Conservation (phyloP, 495 filamentous ascomycete species). For the Penicillium samsonianum region DNA sequence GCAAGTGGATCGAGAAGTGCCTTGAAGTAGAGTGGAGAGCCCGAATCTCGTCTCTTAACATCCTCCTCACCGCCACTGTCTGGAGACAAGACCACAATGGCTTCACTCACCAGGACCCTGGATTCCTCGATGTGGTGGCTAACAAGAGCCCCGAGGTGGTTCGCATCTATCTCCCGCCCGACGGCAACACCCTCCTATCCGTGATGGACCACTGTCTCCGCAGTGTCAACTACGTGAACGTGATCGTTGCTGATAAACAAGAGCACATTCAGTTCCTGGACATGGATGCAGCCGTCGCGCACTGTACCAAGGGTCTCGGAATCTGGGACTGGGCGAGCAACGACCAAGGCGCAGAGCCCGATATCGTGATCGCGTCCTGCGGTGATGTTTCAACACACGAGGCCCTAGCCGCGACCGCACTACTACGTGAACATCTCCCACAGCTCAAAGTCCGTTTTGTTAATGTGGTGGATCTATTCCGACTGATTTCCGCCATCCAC, state of each 20-base stretch:
- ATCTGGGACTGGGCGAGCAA: conserved; percentile 61
- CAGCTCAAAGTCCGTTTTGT: conserved; percentile 71
- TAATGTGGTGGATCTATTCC: conserved; percentile 76
- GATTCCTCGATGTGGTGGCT: conserved; percentile 71
- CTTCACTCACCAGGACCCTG: conserved; percentile 77
- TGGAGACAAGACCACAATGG: conserved; percentile 81
- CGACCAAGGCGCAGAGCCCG: conserved; percentile 62
- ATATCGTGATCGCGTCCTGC: conserved; percentile 69
- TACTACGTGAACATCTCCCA: conserved; percentile 64
- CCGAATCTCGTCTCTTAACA: conserved; percentile 69
- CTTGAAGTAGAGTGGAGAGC: conserved; percentile 69
- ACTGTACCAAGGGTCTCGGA: conserved; percentile 69
- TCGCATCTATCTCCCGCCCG: conserved; percentile 74
- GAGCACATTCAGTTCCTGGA: conserved; percentile 69
- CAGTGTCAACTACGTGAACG: conserved; percentile 73
- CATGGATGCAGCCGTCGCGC: conserved; percentile 65
- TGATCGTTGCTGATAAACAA: conserved; percentile 74
- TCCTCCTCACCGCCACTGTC: conserved; percentile 71
- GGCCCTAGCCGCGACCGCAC: conserved; percentile 64
- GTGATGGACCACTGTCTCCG: conserved; percentile 69
- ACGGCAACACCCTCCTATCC: conserved; percentile 70
- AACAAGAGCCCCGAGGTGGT: conserved; percentile 77
- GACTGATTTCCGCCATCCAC: conserved; percentile 62
- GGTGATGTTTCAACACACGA: conserved; percentile 72
- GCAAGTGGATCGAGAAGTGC: conserved; percentile 79